Base-by-base conservation (phyloP, 2,329 filamentous ascomycete genomes). In the Botrytis cinerea region DNA sequence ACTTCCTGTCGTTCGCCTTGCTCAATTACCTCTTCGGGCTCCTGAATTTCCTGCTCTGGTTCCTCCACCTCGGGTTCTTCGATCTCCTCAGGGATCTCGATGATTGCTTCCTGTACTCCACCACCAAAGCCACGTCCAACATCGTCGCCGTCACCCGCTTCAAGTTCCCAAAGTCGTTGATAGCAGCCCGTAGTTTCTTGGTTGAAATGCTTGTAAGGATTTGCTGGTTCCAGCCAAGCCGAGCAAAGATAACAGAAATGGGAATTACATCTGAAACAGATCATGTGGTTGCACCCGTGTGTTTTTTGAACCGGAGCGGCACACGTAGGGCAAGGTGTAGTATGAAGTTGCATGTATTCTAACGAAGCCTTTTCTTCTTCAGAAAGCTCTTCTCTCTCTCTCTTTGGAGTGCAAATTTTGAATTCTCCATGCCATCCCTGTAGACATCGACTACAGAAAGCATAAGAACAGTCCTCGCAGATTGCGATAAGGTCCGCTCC, bases 231-330 rank as follows among this genome's bases (percentile, higher is more conserved):
- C 60, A 99, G 86, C 92, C 93, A 98, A n/a, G 90, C 87, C 0
- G 92, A 92, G 80, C 96, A 98, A 1, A 98, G 87, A 78, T 98
- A 98, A 84, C 96, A 99, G 81, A 98, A 98, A 82, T 98, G 95
- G 2, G 93, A 92, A 70, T 91, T 87, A 84, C 96, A 99, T 76
- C 93, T 91, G 81, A 92, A 93, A 83, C 95, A 98, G 68, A 91
- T 93, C 94, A 98, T 98, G 83, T 98, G 95, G 82, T 98, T 98
- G 86, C 96, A 99, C 57, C 96, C 96, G 80, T 93, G 90, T 1
- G 92, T 93, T 85, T 99, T 99, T 81, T 97, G 93, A 35, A 91
- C 92, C 0, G 93, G 93, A 1, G 92, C 91, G 45, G 87, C 89
- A 83, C 96, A 99, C 6, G 94, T 95, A 18, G 96, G 95, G 80